These are phyloP conservation scores for Helminthosporium solani DNA, from an alignment of 2,329 filamentous ascomycete genomes.

Conservation along the genomic window DNA sequence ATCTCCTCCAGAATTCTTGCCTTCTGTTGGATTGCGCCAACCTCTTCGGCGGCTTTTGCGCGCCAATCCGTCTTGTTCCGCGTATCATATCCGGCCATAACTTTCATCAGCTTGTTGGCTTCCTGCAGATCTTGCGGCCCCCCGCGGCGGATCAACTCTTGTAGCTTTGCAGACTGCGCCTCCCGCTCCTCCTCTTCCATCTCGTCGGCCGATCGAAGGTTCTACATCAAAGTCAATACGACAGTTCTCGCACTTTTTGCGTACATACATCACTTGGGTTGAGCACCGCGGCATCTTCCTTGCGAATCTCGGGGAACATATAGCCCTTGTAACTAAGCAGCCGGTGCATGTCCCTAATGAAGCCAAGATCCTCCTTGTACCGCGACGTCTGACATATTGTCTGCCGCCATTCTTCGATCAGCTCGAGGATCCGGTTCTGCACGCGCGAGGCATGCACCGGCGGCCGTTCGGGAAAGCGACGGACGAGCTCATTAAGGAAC, in stretches of 20 bases:
- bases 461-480: conserved; percentile 91
- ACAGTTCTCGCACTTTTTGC: background rate
- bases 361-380: conserved; percentile 95
- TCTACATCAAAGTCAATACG: conserved; percentile 56
- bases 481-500: conserved; percentile 96
- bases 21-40: conserved; percentile 93
- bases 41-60: conserved; percentile 94
- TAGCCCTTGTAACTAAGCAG: conserved; percentile 96
- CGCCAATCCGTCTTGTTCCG: conserved; percentile 95
- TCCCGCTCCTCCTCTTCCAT: conserved; percentile 97
- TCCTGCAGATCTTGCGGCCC: conserved; percentile 92
- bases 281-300: conserved; percentile 92
- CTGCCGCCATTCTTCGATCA: conserved; percentile 96
- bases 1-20: conserved; percentile 90
- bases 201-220: conserved; percentile 92
- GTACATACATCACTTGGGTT: conserved; percentile 89
- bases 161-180: conserved; percentile 95
- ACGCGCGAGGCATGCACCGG: conserved; percentile 83
- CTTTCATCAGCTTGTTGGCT: conserved; percentile 96
- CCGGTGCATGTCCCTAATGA: conserved; percentile 96
- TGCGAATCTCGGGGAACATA: conserved; percentile 85
- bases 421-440: conserved; percentile 88
- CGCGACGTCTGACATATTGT: conserved; percentile 98
- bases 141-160: conserved; percentile 91
- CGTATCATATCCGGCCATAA: conserved; percentile 98